Base-by-base conservation (phyloP, 2,329 filamentous ascomycete species). In the Pseudogymnoascus sp. region DNA sequence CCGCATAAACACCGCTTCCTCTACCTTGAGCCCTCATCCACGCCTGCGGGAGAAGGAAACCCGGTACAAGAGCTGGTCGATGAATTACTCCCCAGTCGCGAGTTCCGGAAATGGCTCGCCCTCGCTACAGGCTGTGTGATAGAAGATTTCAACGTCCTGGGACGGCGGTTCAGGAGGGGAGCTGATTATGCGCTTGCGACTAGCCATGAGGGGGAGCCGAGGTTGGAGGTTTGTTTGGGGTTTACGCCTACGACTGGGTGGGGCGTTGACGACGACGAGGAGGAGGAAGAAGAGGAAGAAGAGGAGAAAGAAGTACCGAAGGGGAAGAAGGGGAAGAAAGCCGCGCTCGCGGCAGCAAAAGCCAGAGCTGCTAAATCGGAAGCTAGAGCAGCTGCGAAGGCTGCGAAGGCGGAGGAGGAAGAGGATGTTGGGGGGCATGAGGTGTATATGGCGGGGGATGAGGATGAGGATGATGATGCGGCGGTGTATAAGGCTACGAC, bases 1-100 rank as follows among this genome's bases (percentile, higher is more conserved):
- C 94, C 94, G 0, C 92, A 99, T 77, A 99, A 99, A 78, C 92
- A 97, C 72, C 89, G 92, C 12, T 99, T 88, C 73, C 79, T 96
- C 1, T 99, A 94, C 75, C 82, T 90, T 64, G 86, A 91, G 67
- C 78, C 76, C 67, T 79, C 70, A 59, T 74, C 27, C 9, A 75
- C 60, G 65, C 21, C 21, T 21, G 74, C 58, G 65, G 74, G 10
- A 13, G 37, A 33, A 55, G 8, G 66, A 70, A 83, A 82, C 12
- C 82, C 90, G 0, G 81, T 95, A 63, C 84, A 87, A 61, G 90
- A 95, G 72, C 80, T 99, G 7, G 75, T 97, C 9, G 86, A 96
- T 66, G 83, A 88, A 10, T 82, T 97, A 61, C 80, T 99, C 15
- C 92, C 94, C 0, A 96, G 91, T 64, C 80, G 82, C 21, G 85